Percentiles rank a stretch among this genome's conserved stretches.
Evolutionary conservation across 306 rosid genomes (phyloP).

Genomic region (Acacia crassicarpa): DNA sequence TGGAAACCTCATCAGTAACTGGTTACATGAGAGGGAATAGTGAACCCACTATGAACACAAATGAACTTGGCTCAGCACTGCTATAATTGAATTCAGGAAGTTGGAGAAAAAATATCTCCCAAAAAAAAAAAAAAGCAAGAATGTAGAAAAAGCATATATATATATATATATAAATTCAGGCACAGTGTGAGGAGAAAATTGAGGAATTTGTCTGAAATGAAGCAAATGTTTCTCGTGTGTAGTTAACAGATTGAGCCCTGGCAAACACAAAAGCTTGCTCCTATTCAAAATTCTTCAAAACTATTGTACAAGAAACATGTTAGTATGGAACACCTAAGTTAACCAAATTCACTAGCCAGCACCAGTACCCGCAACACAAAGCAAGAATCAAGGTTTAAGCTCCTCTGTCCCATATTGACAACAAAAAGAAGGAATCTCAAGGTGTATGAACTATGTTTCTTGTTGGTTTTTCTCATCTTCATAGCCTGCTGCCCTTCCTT

Average conservation of each 20-base stretch:
- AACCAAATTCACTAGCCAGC: not conserved
- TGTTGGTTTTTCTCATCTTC: conserved; percentile 46
- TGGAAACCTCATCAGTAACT: not conserved
- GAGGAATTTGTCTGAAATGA: not conserved
- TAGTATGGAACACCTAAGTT: not conserved
- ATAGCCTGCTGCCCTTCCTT: conserved; percentile 75
- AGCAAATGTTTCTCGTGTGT: not conserved
- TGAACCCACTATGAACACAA: not conserved
- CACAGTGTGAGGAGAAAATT: not conserved
- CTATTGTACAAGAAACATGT: not conserved
- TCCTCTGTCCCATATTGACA: not conserved
- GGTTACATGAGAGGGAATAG: not conserved
- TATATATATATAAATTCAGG: not conserved
- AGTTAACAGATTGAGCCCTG: not conserved
- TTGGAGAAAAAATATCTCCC: not conserved
- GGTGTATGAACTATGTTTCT: conserved; percentile 6
- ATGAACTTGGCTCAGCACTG: not conserved
- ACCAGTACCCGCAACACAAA: not conserved
- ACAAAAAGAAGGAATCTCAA: not conserved
- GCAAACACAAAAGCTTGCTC: not conserved
- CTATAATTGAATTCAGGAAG: not conserved
- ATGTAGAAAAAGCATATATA: not conserved
- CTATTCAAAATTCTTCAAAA: not conserved
- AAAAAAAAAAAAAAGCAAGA: not conserved
- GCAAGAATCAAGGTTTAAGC: not conserved